These are phyloP conservation scores for Xylona heveae DNA, from an alignment of 495 filamentous ascomycete species.

Conservation along the genomic window DNA sequence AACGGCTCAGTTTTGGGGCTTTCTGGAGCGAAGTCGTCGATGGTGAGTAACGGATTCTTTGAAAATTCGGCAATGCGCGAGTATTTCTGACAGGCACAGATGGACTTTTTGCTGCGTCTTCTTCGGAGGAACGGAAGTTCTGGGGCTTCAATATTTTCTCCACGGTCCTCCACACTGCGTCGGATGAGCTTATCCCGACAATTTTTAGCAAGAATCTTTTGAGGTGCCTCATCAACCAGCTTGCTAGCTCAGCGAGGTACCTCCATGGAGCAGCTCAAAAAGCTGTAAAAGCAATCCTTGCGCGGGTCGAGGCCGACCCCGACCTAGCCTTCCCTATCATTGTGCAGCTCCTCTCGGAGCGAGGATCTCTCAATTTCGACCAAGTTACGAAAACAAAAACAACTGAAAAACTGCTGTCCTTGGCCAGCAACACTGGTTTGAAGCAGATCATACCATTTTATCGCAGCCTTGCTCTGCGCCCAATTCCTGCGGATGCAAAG, in stretches of 20 bases:
- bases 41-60: conserved; percentile 27
- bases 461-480: conserved; percentile 19
- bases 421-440: conserved; percentile 24
- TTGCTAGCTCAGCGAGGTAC: conserved; percentile 63
- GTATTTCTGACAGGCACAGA: conserved; percentile 17
- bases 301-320: conserved; percentile 41
- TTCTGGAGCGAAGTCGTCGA: conserved; percentile 88
- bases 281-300: conserved; percentile 42
- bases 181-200: conserved; percentile 21
- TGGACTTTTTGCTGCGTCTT: conserved; percentile 53
- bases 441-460: conserved; percentile 19
- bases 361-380: conserved; percentile 65
- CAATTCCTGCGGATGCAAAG: conserved; percentile 22
- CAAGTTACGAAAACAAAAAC: conserved; percentile 76
- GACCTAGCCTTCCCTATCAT: conserved; percentile 35
- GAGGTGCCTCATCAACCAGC: conserved; percentile 69
- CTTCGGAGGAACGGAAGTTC: conserved; percentile 74
- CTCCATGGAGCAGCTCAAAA: conserved; percentile 63
- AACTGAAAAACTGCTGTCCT: conserved; percentile 47
- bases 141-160: conserved; percentile 76
- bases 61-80: conserved; percentile 4
- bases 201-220: conserved; percentile 72
- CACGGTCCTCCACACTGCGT: conserved; percentile 35
- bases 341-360: conserved; percentile 38
- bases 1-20: conserved; percentile 33